Evolutionary conservation across 2,329 filamentous ascomycete species (phyloP).

Genomic region (Mollisia scopiformis): DNA sequence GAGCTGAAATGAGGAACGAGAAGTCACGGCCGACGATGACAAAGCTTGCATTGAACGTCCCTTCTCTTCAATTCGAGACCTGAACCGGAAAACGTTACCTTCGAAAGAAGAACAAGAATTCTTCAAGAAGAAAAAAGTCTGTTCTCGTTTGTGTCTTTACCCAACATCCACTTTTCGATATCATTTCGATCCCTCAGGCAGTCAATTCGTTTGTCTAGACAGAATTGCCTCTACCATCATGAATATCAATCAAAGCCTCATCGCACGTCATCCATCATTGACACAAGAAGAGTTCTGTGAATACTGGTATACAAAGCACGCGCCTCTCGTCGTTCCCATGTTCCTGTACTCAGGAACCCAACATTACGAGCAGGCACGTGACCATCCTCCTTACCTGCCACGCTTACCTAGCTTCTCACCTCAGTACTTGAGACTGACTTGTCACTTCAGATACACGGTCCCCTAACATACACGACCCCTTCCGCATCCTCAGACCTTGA

Average conservation of each 20-base stretch:
- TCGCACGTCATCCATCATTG: slow-evolving; percentile 27
- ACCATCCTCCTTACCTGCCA: not conserved
- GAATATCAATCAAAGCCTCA: slow-evolving; percentile 24
- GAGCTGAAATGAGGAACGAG: too few relatives aligned
- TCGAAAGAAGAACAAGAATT: too few relatives aligned
- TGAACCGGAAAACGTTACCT: too few relatives aligned
- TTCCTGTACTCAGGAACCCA: slow-evolving; percentile 24
- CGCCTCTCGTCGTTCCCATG: slow-evolving; percentile 26
- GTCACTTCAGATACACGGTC: not conserved
- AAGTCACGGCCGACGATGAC: too few relatives aligned
- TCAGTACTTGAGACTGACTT: not conserved
- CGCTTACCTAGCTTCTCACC: not conserved
- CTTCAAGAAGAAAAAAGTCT: too few relatives aligned
- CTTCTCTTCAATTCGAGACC: too few relatives aligned
- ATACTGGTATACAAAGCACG: slow-evolving; percentile 30
- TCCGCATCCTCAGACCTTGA: not conserved
- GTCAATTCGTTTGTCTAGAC: too few relatives aligned
- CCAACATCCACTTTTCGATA: too few relatives aligned
- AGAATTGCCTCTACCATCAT: slow-evolving; percentile 6
- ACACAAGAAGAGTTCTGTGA: slow-evolving; percentile 29
- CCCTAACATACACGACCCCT: not conserved
- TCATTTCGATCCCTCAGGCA: too few relatives aligned
- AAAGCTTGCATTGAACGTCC: too few relatives aligned
- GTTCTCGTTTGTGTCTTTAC: too few relatives aligned
- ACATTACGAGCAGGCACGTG: slow-evolving; percentile 29